phyloP scores from a whole-genome alignment of 805 yeast genomes.

The Blastobotrys peoriensis region DNA sequence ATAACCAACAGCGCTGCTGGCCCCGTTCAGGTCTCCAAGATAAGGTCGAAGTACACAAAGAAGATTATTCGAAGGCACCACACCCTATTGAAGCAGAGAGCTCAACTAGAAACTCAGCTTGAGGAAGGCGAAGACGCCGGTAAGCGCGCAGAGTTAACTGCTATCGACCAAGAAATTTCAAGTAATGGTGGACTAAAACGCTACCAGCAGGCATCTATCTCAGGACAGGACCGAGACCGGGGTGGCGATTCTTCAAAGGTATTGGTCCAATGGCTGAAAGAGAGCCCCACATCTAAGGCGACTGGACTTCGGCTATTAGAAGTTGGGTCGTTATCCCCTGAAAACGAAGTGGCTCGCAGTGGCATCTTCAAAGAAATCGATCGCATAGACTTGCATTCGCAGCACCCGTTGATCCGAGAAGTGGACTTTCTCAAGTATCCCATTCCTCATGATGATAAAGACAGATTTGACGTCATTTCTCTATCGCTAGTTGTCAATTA shows the following conservation, averaged over 20 bases:
- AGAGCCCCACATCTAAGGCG: conserved; percentile 16
- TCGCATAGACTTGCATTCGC: conserved; percentile 77
- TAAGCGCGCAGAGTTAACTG: conserved; percentile 35
- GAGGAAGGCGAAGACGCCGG: conserved; percentile 16
- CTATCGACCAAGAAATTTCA: conserved; percentile 55
- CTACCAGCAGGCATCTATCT: conserved; percentile 80
- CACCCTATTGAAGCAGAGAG: conserved; percentile 53
- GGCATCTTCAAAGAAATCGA: conserved; percentile 45
- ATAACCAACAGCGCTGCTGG: not conserved
- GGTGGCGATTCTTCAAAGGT: conserved; percentile 92
- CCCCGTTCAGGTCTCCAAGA: conserved; percentile 21
- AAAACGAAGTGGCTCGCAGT: conserved; percentile 60
- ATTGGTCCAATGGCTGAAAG: conserved; percentile 65
- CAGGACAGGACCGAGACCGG: conserved; percentile 69
- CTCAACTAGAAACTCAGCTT: conserved; percentile 13
- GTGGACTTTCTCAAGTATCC: conserved; percentile 84
- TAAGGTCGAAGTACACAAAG: conserved; percentile 40
- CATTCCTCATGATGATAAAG: conserved; percentile 38
- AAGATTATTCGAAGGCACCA: conserved; percentile 75
- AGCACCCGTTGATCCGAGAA: conserved; percentile 60
- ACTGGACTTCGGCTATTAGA: conserved; percentile 49
- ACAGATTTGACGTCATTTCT: conserved; percentile 58
- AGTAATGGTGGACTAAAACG: conserved; percentile 68
- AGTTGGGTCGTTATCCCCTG: conserved; percentile 71
- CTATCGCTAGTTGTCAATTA: conserved; percentile 85